Evolutionary conservation across 805 yeast genomes (phyloP), one percentile per base, ranked within the genome.

Genomic region (Metschnikowia aberdeeniae): DNA sequence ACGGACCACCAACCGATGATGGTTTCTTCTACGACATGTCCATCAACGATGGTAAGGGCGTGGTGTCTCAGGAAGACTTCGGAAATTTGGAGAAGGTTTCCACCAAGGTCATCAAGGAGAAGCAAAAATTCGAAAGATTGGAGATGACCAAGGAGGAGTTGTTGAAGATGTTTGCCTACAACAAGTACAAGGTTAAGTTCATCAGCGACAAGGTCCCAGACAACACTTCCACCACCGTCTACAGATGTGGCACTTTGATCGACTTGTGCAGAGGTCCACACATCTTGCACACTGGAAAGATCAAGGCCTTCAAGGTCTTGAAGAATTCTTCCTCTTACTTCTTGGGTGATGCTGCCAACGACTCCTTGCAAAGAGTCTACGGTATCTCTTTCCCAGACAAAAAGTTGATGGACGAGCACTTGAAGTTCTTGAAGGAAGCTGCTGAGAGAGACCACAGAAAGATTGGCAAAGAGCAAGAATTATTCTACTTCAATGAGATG

Each of bases 341-440:
- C 77, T 73, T 89, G 60, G 99, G 97, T 70, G 97, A 92, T 57
- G 71, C 95, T 40, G 76, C 75, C 57, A 92, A 93, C 65, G 99
- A 93, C 67, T 89, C 97, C 17, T 77, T 93, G 68, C 99, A 93
- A 74, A 88, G 99, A 76, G 80, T 93, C 45, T 93, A 93, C 66
- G 99, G 99, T 80, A 84, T 93, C 54, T 86, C 97, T 11, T 93
- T 93, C 89, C 99, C 99, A 52, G 99, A 93, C 70, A 92, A 93
- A 77, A 89, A 89, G 70, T 78, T 81, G 58, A 86, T 93, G 95
- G 92, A 87, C 59, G 97, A 86, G 59, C 97, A 93, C 66, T 70
- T 92, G 71, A 87, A 89, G 66, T 93, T 92, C 73, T 76, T 93
- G 64, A 93, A 87, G 61, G 99, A 93, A 72, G 99, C 99, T 36